A percentile compares a stretch with the other conserved stretches of the same genome.
These are phyloP conservation scores for Eucalyptus marginata DNA, from an alignment of 345 rosid genomes.

Conservation along the genomic window DNA sequence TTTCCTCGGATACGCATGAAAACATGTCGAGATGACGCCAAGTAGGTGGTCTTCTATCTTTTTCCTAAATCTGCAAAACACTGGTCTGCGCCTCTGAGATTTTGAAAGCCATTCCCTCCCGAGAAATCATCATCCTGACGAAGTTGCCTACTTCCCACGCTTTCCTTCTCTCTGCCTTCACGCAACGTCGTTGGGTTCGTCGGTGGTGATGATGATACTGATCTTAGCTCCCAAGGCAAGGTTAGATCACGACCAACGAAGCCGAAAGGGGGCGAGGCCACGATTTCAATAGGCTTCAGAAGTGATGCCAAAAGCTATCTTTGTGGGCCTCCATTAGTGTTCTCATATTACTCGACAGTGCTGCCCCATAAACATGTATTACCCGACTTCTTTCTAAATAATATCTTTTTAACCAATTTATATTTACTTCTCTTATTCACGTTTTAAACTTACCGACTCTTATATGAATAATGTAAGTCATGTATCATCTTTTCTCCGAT, in stretches of 20 bases:
- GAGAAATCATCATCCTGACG: neutral
- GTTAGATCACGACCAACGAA: neutral
- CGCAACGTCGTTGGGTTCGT: neutral
- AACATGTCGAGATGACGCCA: neutral
- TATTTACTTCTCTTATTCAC: neutral
- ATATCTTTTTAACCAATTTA: neutral
- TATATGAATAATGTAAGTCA: neutral
- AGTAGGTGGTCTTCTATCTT: neutral
- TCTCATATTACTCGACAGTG: neutral
- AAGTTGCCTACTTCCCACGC: neutral
- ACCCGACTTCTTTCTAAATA: neutral
- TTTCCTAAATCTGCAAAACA: neutral
- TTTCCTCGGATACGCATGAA: neutral
- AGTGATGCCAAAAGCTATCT: neutral
- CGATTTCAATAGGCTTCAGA: neutral
- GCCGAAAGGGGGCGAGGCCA: neutral
- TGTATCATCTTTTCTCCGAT: accelerated
- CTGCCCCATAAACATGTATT: neutral
- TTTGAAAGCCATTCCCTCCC: neutral
- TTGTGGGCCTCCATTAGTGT: neutral
- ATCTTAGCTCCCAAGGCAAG: neutral
- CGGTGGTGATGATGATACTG: neutral
- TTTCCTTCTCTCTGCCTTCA: neutral
- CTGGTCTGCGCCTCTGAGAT: neutral
- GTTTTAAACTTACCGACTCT: neutral